phyloP scores from a whole-genome alignment of 1,284 basidiomycete species.

The Volvariella surrecta region DNA sequence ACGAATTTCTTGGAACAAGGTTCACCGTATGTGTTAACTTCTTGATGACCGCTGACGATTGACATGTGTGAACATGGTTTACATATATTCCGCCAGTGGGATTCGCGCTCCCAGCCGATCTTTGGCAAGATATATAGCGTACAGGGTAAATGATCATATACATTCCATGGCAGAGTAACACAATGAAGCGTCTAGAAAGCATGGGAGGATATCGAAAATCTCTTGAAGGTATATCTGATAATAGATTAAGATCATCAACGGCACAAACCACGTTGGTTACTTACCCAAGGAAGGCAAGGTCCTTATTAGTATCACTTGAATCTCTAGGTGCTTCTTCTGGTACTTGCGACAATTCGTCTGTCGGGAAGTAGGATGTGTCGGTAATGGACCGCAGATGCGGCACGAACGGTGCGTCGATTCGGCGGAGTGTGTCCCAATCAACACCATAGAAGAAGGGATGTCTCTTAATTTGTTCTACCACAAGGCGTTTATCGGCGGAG shows the following conservation, averaged over 20 bases:
- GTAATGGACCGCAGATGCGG: slow-evolving; percentile 89
- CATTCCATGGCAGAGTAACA: no score
- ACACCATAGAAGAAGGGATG: slow-evolving; percentile 98
- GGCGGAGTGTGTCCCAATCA: slow-evolving; percentile 84
- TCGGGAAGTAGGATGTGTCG: slow-evolving; percentile 96
- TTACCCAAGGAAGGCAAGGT: slow-evolving; percentile 89
- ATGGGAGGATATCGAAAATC: slow-evolving; percentile 48
- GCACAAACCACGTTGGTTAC: slow-evolving; percentile 18
- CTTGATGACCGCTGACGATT: no score
- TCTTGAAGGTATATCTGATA: slow-evolving; percentile 71
- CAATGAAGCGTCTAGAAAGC: slow-evolving; percentile 12
- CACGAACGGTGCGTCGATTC: slow-evolving; percentile 93
- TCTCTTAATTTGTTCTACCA: slow-evolving; percentile 83
- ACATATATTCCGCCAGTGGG: no score
- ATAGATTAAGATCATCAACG: slow-evolving; percentile 1
- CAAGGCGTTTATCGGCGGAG: slow-evolving; percentile 75
- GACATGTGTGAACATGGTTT: no score
- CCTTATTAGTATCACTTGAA: slow-evolving; percentile 60
- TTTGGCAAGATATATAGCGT: no score
- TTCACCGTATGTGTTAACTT: no score
- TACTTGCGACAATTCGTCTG: slow-evolving; percentile 90
- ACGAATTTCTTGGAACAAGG: no score
- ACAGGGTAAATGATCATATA: no score
- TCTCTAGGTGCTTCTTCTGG: slow-evolving; percentile 58
- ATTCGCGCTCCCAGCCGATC: no score